These are phyloP conservation scores for Pelargonium australe DNA, from an alignment of 441 rosid genomes.

Conservation along the genomic window DNA sequence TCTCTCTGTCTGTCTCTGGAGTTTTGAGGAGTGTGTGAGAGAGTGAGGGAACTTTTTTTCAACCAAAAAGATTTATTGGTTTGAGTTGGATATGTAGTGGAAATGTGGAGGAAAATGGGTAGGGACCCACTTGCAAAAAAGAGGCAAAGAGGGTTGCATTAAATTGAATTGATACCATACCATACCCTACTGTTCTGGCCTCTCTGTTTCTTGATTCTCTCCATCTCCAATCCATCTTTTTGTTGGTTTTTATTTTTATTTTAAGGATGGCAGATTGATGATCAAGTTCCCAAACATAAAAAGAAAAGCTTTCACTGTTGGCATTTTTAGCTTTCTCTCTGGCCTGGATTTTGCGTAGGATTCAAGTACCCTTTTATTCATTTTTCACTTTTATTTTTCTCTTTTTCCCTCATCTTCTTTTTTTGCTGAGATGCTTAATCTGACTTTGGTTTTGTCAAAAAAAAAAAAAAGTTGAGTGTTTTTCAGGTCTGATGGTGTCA, in stretches of 20 bases:
- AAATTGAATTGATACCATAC: slow-evolving; percentile 3
- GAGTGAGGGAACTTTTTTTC: not conserved
- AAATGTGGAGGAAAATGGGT: slow-evolving; percentile 7
- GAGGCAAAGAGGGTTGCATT: not conserved
- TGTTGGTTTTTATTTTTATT: not conserved
- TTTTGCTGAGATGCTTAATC: slow-evolving; percentile 1
- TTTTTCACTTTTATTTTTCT: not conserved
- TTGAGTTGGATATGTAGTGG: slow-evolving; percentile 2
- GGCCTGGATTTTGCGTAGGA: slow-evolving; percentile 16
- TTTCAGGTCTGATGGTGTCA: not conserved
- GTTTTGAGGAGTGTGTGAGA: too few relatives aligned
- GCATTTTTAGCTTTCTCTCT: not conserved
- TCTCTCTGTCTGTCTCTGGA: too few relatives aligned
- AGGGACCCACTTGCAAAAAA: slow-evolving; percentile 5
- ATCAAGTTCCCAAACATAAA: slow-evolving; percentile 1
- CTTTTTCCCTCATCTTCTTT: not conserved
- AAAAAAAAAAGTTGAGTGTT: not conserved
- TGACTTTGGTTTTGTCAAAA: slow-evolving; percentile 13
- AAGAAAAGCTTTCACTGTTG: slow-evolving; percentile 10
- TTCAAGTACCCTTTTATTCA: slow-evolving; percentile 10
- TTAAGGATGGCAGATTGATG: not conserved
- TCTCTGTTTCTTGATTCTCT: not conserved
- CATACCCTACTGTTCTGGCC: slow-evolving; percentile 2
- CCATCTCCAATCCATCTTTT: not conserved
- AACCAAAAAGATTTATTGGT: slow-evolving; percentile 2